phyloP scores from a whole-genome alignment of 768 basidiomycete species.

The Tulasnella sp. region DNA sequence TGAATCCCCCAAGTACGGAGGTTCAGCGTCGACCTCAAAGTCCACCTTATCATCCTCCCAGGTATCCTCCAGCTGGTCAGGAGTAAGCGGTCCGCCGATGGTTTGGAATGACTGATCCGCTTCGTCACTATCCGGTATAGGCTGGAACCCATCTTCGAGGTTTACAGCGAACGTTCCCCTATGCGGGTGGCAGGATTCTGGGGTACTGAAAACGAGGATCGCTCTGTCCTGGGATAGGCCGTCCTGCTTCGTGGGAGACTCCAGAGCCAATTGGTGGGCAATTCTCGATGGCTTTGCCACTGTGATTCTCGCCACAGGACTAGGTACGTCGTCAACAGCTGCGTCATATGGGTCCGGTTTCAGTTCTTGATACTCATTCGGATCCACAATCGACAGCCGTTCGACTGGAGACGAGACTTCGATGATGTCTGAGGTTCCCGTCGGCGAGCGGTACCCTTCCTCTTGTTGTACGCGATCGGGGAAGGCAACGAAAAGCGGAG shows the following conservation, averaged over 20 bases:
- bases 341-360: background rate
- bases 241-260: slow-evolving; percentile 1
- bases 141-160: background rate
- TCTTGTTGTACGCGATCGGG: slow-evolving; percentile 51
- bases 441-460: slow-evolving; percentile 72
- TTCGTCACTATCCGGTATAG: background rate
- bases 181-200: background rate
- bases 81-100: background rate
- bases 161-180: background rate
- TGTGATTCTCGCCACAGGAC: background rate
- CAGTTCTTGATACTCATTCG: background rate
- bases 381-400: background rate
- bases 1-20: background rate
- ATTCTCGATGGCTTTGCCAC: background rate
- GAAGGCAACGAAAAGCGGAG: background rate
- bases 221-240: background rate
- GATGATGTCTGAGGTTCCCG: background rate
- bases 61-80: background rate
- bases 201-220: slow-evolving; percentile 2
- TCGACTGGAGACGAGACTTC: slow-evolving; percentile 10
- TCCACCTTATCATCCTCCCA: background rate
- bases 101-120: background rate
- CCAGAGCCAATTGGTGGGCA: background rate
- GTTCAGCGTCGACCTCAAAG: slow-evolving; percentile 4
- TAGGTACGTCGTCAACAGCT: background rate